A percentile compares a stretch with the other conserved stretches of the same genome.
phyloP scores from a whole-genome alignment of 2,329 filamentous ascomycete species.

The Westerdykella aurantiaca region DNA sequence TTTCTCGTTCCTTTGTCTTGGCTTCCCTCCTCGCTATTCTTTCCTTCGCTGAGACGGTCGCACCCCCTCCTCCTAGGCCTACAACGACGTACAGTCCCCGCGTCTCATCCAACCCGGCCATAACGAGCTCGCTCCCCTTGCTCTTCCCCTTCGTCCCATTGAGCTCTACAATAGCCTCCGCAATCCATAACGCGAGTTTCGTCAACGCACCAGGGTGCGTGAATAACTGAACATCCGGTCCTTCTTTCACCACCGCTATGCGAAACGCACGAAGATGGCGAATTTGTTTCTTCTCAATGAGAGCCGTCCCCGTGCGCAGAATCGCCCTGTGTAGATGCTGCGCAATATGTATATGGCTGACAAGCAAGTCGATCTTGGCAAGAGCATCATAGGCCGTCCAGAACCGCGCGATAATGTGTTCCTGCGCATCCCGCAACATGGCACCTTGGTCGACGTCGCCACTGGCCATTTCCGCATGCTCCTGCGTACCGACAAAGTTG shows the following conservation, averaged over 20 bases:
- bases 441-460: constrained; percentile 10
- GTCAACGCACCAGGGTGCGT: constrained; percentile 88
- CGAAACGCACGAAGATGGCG: constrained; percentile 87
- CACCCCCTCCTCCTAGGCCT: constrained; percentile 81
- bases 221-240: constrained; percentile 85
- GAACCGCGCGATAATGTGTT: constrained; percentile 49
- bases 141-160: constrained; percentile 67
- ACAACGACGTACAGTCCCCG: constrained; percentile 88
- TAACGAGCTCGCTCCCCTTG: constrained; percentile 75
- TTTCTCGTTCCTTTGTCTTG: constrained; percentile 52
- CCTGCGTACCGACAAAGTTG: constrained; percentile 23
- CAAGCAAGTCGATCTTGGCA: constrained; percentile 59
- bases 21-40: constrained; percentile 63
- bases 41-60: constrained; percentile 53
- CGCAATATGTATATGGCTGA: constrained; percentile 71
- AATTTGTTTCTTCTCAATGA: constrained; percentile 92
- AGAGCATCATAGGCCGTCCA: constrained; percentile 57
- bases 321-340: constrained; percentile 90
- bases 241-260: constrained; percentile 92
- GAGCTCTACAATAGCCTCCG: constrained; percentile 83
- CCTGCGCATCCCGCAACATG: constrained; percentile 32
- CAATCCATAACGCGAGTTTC: constrained; percentile 90
- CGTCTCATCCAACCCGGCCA: constrained; percentile 82
- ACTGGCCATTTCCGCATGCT: constrained; percentile 20
- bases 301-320: constrained; percentile 80